phyloP scores from a whole-genome alignment of 2,329 filamentous ascomycete species.

The Aureobasidium melanogenum region DNA sequence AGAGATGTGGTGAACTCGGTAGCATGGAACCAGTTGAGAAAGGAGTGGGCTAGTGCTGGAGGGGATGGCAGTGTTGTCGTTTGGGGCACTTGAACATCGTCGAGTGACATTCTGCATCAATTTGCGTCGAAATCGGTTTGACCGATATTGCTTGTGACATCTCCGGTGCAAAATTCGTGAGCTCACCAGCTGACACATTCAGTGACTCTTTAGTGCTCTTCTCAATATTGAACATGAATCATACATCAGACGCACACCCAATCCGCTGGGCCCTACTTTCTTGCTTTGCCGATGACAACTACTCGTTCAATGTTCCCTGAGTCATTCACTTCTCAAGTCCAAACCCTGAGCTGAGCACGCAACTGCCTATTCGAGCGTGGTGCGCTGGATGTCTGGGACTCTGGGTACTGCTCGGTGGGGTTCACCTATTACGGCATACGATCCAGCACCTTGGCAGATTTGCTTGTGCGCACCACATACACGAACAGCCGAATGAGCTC shows the following conservation, averaged over 20 bases:
- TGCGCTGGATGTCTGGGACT: neutral
- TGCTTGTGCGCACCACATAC: neutral
- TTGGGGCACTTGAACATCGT: constrained; percentile 18
- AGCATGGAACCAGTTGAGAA: constrained; percentile 36
- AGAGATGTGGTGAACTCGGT: constrained; percentile 41
- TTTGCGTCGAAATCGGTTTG: too few relatives aligned
- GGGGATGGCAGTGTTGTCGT: constrained; percentile 36
- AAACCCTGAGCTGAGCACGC: neutral
- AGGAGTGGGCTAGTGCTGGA: constrained; percentile 41
- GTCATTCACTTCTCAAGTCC: neutral
- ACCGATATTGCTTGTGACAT: too few relatives aligned
- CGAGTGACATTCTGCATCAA: too few relatives aligned
- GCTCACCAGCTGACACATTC: too few relatives aligned
- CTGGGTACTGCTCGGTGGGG: neutral
- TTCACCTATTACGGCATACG: neutral
- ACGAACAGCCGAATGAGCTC: neutral
- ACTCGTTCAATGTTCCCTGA: neutral
- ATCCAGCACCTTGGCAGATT: neutral
- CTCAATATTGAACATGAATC: neutral
- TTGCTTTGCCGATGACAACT: too few relatives aligned
- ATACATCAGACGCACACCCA: too few relatives aligned
- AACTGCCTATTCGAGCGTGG: neutral
- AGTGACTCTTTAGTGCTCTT: neutral
- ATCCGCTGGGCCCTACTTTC: too few relatives aligned
- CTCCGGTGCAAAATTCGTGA: too few relatives aligned